Conservation (phyloP, 2,329 filamentous ascomycete species). For the Aureobasidium sp. region DNA sequence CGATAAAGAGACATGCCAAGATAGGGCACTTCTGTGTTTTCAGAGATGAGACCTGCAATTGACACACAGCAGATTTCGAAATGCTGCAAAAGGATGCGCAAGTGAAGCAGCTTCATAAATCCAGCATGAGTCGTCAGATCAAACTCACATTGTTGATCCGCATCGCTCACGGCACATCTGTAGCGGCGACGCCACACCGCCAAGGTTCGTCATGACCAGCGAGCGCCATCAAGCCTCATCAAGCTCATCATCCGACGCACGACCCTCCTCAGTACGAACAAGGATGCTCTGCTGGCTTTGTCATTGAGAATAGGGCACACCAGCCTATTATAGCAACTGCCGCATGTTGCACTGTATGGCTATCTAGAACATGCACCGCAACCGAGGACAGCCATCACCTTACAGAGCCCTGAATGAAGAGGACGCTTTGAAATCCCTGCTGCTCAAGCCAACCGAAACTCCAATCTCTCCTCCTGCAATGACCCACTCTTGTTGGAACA, state of each 20-base stretch:
- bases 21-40: background rate
- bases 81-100: background rate
- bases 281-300: background rate
- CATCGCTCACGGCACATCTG: background rate
- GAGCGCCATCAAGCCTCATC: background rate
- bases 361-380: background rate
- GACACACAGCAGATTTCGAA: background rate
- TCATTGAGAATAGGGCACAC: background rate
- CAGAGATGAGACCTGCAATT: background rate
- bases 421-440: slow-evolving; percentile 16
- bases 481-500: slow-evolving; percentile 30
- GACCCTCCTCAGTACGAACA: background rate
- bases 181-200: background rate
- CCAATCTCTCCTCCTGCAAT: slow-evolving; percentile 14
- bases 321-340: background rate
- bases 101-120: background rate
- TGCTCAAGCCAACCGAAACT: slow-evolving; percentile 21
- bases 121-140: background rate
- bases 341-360: background rate
- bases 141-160: background rate
- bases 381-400: background rate
- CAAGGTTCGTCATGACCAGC: background rate
- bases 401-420: slow-evolving; percentile 1
- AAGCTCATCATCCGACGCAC: slow-evolving; percentile 1
- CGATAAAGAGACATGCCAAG: background rate